Percentiles rank a stretch among this genome's conserved stretches.
These are phyloP conservation scores for Hyaloscypha variabilis DNA, from an alignment of 495 filamentous ascomycete species.

Conservation along the genomic window DNA sequence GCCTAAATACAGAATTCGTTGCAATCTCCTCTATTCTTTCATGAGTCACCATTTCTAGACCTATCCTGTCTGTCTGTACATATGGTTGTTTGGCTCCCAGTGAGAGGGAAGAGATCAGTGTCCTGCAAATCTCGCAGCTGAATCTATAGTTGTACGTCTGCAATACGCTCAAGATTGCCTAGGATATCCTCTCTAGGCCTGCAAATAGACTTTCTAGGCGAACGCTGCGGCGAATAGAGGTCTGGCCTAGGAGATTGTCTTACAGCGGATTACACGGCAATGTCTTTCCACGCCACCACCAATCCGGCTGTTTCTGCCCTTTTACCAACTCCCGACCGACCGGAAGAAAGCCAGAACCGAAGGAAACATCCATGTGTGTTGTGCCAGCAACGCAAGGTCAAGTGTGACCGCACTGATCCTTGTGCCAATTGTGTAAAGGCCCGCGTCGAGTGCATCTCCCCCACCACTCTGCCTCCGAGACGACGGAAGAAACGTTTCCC, in stretches of 20 bases:
- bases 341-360: not conserved
- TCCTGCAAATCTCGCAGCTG: not conserved
- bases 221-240: not conserved
- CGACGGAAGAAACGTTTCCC: slow-evolving; percentile 44
- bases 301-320: not conserved
- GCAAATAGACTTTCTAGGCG: not conserved
- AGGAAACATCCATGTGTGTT: slow-evolving; percentile 31
- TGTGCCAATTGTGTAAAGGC: slow-evolving; percentile 53
- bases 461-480: slow-evolving; percentile 41
- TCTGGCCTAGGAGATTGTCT: not conserved
- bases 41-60: not conserved
- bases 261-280: not conserved
- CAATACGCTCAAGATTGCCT: not conserved
- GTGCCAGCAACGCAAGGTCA: slow-evolving; percentile 72
- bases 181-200: not conserved
- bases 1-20: not conserved
- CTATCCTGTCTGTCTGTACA: not conserved
- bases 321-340: not conserved
- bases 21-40: not conserved
- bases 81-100: not conserved
- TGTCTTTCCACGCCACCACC: not conserved
- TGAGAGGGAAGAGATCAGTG: not conserved
- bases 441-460: slow-evolving; percentile 43
- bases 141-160: not conserved
- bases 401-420: slow-evolving; percentile 53